Evolutionary conservation across 768 basidiomycete genomes (phyloP).

Genomic region (Tylopilus felleus): DNA sequence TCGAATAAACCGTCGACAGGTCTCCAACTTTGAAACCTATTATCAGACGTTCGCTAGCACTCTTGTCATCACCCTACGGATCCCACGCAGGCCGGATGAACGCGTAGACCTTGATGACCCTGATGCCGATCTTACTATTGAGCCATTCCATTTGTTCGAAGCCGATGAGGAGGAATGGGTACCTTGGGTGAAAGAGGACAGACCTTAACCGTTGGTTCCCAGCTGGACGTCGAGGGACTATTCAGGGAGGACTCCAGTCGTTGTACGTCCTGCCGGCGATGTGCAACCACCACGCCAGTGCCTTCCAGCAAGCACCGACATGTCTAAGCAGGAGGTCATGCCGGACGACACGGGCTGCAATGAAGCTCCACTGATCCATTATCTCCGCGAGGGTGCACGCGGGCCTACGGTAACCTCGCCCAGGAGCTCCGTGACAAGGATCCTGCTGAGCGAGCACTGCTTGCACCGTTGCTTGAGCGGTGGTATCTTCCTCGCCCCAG

Average conservation of each 20-base stretch:
- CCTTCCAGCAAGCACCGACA: not conserved
- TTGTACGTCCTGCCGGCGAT: not conserved
- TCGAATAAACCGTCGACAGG: conserved; percentile 1
- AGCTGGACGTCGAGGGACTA: not conserved
- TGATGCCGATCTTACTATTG: not conserved
- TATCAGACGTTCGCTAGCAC: not conserved
- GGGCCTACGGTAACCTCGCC: too few relatives aligned
- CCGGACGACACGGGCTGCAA: not conserved
- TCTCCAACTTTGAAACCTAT: conserved; percentile 8
- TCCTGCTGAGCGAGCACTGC: not conserved
- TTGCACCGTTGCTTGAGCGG: not conserved
- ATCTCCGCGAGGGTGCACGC: not conserved
- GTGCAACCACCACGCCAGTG: not conserved
- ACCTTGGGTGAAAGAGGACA: not conserved
- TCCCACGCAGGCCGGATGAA: too few relatives aligned
- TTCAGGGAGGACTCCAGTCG: not conserved
- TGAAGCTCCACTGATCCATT: not conserved
- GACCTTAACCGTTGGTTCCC: not conserved
- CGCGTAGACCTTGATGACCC: too few relatives aligned
- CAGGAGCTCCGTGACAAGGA: not conserved
- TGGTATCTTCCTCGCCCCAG: not conserved
- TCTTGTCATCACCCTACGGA: too few relatives aligned
- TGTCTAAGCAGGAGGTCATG: not conserved
- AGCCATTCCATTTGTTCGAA: not conserved
- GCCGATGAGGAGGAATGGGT: not conserved